Evolutionary conservation across 2,329 filamentous ascomycete genomes (phyloP), one percentile per base, ranked within the genome.

Genomic region (Hypoxylon sp.): DNA sequence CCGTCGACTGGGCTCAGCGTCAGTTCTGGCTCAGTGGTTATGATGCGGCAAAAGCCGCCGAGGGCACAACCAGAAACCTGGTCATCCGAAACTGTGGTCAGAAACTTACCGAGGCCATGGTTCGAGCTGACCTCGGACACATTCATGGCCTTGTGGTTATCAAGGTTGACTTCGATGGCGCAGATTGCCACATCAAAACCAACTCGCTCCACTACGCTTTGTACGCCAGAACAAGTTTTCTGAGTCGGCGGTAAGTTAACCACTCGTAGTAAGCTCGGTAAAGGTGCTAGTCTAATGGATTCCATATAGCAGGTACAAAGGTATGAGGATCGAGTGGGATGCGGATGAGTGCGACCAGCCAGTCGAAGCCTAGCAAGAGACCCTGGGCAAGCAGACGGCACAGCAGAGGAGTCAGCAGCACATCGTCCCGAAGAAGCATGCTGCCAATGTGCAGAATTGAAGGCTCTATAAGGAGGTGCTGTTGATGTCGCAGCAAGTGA

Each of bases 91-190:
- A 84, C 8, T 86, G 85, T 69, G 82, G 82, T 70, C 80, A 80
- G 55, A 84, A 80, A 55, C 80, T 91, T 69, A 93, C 88, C 0
- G 89, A 89, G 69, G 79, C 85, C 6, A 78, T 79, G 14, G 87
- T 96, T 67, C 87, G 90, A 9, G 84, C 89, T 3, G 91, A 96
- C 71, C 83, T 96, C 36, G 90, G 93, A 22, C 93, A 96, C 75
- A 95, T 96, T 64, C 89, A 95, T 80, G 92, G 92, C 66, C 83
- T 96, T 1, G 81, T 90, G 20, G 85, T 96, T 9, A 82, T 96
- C 72, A 85, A 85, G 44, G 79, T 96, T 45, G 78, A 79, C 6
- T 90, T 91, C 75, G 77, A 79, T 2, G 80, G 83, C 16, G 82
- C 83, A 3, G 86, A 88, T 75, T 90, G 86, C 62, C 87, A 87